Evolutionary conservation across 2,329 filamentous ascomycete species (phyloP), one percentile per base, ranked within the genome.

Genomic region (Penicillium capsulatum): DNA sequence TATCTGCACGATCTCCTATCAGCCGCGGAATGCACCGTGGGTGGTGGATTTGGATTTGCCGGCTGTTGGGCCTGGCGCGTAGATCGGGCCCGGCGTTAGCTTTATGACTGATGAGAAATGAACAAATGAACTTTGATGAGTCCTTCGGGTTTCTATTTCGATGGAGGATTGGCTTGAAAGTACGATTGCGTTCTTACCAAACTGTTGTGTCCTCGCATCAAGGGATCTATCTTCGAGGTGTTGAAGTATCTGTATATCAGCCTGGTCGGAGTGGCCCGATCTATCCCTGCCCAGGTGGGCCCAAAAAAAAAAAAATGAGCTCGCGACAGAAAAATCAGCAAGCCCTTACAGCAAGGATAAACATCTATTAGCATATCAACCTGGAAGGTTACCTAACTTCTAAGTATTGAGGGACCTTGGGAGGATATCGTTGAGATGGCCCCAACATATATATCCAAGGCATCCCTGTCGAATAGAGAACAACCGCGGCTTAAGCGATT

Each of bases 1-100:
- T 50, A 73, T 80, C 34, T 73, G 79, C 64, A 69, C 69, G 26
- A 54, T 73, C 9, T 45, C 47, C 9, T 77, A 79, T 57, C 53
- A 58, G 22, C 68, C 75, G 5, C 47, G 58, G 19, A 74, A 80
- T 58, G 72, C 68, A 26, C 74, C 76, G 1, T 80, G 75, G 73
- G 42, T 79, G 29, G 66, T 80, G 19, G 75, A 79, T 60, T 31
- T 80, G 36, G 72, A 79, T 55, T 51, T 71, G 17, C 64, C 66
- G n/a, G 14, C 42, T 31, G 40, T 44, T 16, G 34, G 41, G 22
- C 4, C 6, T 11, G 5, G 4, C 4, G 26, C 4, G 24, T 13
- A 27, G 7, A 17, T 34, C 15, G n/a, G 38, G 9, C 20, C 26
- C 16, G 13, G 28, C 22, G 13, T 36, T 33, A 16, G 26, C 17